Evolutionary conservation across 768 basidiomycete species (phyloP), one percentile per base, ranked within the genome.

Genomic region (Leccinum pellstonianum): DNA sequence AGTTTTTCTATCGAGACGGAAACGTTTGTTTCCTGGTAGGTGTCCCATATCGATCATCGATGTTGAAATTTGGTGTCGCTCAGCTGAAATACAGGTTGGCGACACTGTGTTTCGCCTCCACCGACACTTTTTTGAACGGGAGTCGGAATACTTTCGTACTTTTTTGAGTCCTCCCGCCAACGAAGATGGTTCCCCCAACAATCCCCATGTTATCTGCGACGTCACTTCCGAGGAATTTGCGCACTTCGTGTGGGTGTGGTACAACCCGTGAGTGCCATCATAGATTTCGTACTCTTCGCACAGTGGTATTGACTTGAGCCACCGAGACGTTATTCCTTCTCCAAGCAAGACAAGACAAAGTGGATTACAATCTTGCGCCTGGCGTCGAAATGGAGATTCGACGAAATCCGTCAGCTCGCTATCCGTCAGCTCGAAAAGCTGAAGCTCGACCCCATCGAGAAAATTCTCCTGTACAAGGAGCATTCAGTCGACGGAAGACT

Each of bases 321-420:
- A 31, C 31, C 21, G 1, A 90, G 87, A 0, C 76, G 71, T 49
- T 87, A 86, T 64, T 82, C 84, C 0, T 70, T 83, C 1, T 86
- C 87, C 53, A 76, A 80, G 8, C 82, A 83, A 1, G 65, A 70
- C 0, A 71, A 80, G 0, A 73, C 77, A 0, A 80, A 81, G 9
- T 91, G 89, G 89, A 69, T 73, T 0, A 73, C 71, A 0, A 82
- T 91, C 48, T 70, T 90, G 0, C 69, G 65, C 2, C 81, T 90
- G 1, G 76, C 87, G 0, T 73, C 81, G 17, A 66, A 74, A 4
- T 91, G 86, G 87, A 43, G 63, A 0, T 89, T 90, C 60, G 62
- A 61, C 0, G 79, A 83, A 48, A 79, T 87, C 7, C 79, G 75
- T 38, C 65, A 59, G 52, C 83, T 77, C 1, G 85, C 86, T 0